Percentiles rank a stretch among this genome's conserved stretches.
Evolutionary conservation across 192 early-diverging fungal genomes (phyloP).

Genomic region (Fimicolochytrium jonesii): DNA sequence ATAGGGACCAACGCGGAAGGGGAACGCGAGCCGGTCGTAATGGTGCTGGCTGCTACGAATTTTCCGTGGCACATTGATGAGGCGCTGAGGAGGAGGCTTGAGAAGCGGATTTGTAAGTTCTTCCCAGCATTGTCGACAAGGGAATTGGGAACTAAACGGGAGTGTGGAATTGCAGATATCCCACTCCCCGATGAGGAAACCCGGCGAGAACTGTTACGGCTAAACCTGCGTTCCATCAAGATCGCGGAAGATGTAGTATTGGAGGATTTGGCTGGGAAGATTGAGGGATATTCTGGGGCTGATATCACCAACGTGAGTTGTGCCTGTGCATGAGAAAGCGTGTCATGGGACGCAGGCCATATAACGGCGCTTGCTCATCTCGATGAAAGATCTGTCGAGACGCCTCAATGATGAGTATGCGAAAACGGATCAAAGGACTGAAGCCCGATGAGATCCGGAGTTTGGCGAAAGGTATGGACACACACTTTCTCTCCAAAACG

Average conservation of each 20-base stretch:
- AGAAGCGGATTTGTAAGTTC: constrained; percentile 53
- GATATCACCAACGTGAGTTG: constrained; percentile 51
- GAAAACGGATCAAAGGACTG: constrained; percentile 44
- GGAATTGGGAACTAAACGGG: too few species aligned
- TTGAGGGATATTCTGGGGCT: constrained; percentile 51
- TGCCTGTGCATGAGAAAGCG: background rate
- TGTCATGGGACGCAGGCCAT: background rate
- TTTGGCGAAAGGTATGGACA: constrained; percentile 43
- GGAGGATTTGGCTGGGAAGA: constrained; percentile 40
- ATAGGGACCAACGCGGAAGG: constrained; percentile 14
- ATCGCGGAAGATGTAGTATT: constrained; percentile 35
- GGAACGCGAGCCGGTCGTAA: constrained; percentile 42
- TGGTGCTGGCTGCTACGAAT: constrained; percentile 58
- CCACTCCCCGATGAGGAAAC: constrained; percentile 45
- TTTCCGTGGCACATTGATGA: constrained; percentile 61
- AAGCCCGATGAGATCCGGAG: constrained; percentile 43
- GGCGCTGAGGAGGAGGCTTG: constrained; percentile 46
- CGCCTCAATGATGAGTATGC: constrained; percentile 50
- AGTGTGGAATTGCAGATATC: constrained; percentile 35
- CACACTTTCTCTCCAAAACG: background rate
- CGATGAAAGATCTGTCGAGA: constrained; percentile 43
- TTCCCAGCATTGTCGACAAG: background rate
- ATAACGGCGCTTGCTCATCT: background rate
- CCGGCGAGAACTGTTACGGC: constrained; percentile 38
- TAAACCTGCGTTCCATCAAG: constrained; percentile 43